Base-by-base conservation (phyloP, 139 green algal species). In the Tetradesmus lagerheimii region DNA sequence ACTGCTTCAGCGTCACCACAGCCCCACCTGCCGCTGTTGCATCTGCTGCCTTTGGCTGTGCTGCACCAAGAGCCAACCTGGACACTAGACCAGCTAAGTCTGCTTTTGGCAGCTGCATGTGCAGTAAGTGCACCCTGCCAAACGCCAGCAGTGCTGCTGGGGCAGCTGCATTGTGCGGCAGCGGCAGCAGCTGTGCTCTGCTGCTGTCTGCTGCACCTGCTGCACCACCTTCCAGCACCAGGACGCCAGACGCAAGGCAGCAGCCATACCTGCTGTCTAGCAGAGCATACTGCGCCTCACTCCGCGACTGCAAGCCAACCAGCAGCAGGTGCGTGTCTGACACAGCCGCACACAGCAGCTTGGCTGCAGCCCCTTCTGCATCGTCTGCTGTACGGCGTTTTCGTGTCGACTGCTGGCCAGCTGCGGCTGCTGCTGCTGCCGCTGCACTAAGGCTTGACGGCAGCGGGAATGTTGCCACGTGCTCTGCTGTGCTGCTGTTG, bases 241-340 rank as follows among this genome's bases (percentile, higher is more conserved):
- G 20, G 31, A 31, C 3, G 15, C 53, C 86, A 25, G 86, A 85
- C 1, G 76, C 15, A 27, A 85, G 25, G 76, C 75, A 85, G 76
- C 86, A 79, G 86, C 76, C 86, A 38, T 86, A 79, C 31, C 76
- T 76, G 47, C 64, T 79, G 50, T 85, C 86, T 3, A 90, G 18
- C 11, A 85, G 23, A 15, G 86, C 86, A 37, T 85, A 39, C 75
- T 27, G 9, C 20, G 35, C 75, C 34, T 39, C 71, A 35, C 43
- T 20, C 29, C 8, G 11, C 25, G 47, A 39, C 35, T 66, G 47
- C 34, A 85, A 16, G 31, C 39, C 20, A 35, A 85, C 76, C 39
- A 90, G 50, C 35, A 90, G 86, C 47, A 90, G 76, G 45, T 90
- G 85, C 14, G 71, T 76, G 11, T 50, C 45, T 23, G 39, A 64